phyloP scores from a whole-genome alignment of 2,329 filamentous ascomycete genomes.

The Alternaria sp. region DNA sequence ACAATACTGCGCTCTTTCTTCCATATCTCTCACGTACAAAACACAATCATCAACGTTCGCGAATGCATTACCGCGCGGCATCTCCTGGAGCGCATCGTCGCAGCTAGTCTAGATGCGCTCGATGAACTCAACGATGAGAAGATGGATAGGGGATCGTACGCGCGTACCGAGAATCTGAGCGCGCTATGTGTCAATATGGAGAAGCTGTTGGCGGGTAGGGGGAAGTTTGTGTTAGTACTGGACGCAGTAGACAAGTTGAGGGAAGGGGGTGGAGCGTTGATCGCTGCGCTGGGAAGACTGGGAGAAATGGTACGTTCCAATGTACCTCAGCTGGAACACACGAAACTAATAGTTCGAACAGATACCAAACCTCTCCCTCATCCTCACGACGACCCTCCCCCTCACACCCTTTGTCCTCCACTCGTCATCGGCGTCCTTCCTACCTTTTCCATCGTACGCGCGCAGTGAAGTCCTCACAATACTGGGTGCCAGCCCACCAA shows the following conservation, averaged over 20 bases:
- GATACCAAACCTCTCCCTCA: slow-evolving; percentile 79
- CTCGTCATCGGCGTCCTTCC: slow-evolving; percentile 73
- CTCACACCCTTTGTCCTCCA: slow-evolving; percentile 72
- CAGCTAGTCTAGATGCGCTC: slow-evolving; percentile 56
- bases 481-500: slow-evolving; percentile 62
- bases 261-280: slow-evolving; percentile 78
- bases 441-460: slow-evolving; percentile 85
- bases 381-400: slow-evolving; percentile 79
- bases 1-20: slow-evolving; percentile 72
- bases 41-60: slow-evolving; percentile 71
- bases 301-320: slow-evolving; percentile 73
- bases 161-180: slow-evolving; percentile 81
- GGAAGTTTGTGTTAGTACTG: slow-evolving; percentile 80
- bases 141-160: slow-evolving; percentile 57
- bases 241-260: slow-evolving; percentile 87
- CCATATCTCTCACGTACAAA: slow-evolving; percentile 58
- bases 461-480: slow-evolving; percentile 82
- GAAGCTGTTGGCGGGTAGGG: slow-evolving; percentile 64
- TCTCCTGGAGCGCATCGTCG: slow-evolving; percentile 75
- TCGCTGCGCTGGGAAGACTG: slow-evolving; percentile 81
- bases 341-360: slow-evolving; percentile 49
- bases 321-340: slow-evolving; percentile 11
- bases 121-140: slow-evolving; percentile 53
- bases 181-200: slow-evolving; percentile 77
- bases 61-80: slow-evolving; percentile 83